phyloP scores from a whole-genome alignment of 2,329 filamentous ascomycete genomes.

The Penicillium sp. region DNA sequence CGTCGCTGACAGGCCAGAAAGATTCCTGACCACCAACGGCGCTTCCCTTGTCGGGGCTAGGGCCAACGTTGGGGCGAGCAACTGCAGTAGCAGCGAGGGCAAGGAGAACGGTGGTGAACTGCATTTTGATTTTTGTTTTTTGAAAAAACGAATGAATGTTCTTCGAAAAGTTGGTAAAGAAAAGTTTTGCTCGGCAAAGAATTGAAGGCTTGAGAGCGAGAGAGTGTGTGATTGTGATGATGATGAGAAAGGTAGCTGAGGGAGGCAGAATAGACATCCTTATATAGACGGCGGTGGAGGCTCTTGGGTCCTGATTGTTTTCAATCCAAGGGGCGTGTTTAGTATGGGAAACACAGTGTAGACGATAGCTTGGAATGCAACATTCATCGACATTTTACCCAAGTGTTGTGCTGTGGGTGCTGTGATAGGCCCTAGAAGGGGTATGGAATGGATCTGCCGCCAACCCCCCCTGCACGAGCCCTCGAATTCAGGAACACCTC shows the following conservation, averaged over 20 bases:
- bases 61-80: constrained; percentile 25
- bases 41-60: constrained; percentile 19
- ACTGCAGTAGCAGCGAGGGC: constrained; percentile 31
- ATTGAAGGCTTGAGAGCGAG: constrained; percentile 18
- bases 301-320: constrained; percentile 16
- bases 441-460: constrained; percentile 25
- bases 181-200: constrained; percentile 21
- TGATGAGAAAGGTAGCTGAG: constrained; percentile 17
- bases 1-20: constrained; percentile 29
- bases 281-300: constrained; percentile 32
- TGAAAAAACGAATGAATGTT: constrained; percentile 11
- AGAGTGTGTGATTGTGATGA: constrained; percentile 25
- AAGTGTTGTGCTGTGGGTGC: constrained; percentile 14
- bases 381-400: constrained; percentile 22
- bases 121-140: constrained; percentile 32
- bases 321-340: constrained; percentile 12
- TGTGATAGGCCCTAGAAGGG: constrained; percentile 11
- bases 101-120: constrained; percentile 33
- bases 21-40: constrained; percentile 25
- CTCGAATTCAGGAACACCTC: constrained; percentile 12
- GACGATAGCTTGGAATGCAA: constrained; percentile 27
- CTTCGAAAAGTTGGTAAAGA: constrained; percentile 19
- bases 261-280: constrained; percentile 19
- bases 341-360: constrained; percentile 10
- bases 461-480: constrained; percentile 2